phyloP scores from a whole-genome alignment of 805 yeast genomes.

The Pichia kluyveri region DNA sequence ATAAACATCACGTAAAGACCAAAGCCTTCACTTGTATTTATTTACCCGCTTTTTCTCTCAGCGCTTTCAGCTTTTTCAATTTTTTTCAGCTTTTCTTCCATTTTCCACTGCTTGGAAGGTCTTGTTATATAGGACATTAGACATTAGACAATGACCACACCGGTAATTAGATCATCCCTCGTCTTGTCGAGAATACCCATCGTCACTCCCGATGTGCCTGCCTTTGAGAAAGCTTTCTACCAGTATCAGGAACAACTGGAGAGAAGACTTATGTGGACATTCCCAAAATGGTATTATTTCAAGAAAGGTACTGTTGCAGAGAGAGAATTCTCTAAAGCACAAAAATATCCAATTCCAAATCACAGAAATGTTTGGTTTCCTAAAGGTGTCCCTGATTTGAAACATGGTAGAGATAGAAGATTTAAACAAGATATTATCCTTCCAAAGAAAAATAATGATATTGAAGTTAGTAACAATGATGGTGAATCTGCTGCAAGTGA shows the following conservation, averaged over 20 bases:
- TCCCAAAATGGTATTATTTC: constrained; percentile 88
- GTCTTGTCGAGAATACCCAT: constrained; percentile 72
- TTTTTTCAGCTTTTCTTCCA: not conserved
- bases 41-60: no score
- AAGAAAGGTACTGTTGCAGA: constrained; percentile 85
- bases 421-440: constrained; percentile 68
- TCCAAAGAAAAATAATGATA: constrained; percentile 39
- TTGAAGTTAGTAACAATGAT: constrained; percentile 11
- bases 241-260: constrained; percentile 80
- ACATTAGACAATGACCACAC: not conserved
- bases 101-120: no score
- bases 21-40: no score
- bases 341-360: constrained; percentile 63
- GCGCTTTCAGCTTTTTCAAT: not conserved
- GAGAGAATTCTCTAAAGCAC: constrained; percentile 66
- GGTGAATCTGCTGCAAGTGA: constrained; percentile 7
- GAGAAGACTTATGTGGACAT: constrained; percentile 93
- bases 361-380: constrained; percentile 74
- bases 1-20: no score
- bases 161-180: not conserved
- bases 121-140: not conserved
- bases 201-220: constrained; percentile 66
- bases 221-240: constrained; percentile 67
- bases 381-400: constrained; percentile 77
- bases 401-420: constrained; percentile 83